Evolutionary conservation across 345 rosid genomes (phyloP), one percentile per base, ranked within the genome.

Genomic region (Cardamine resedifolia): DNA sequence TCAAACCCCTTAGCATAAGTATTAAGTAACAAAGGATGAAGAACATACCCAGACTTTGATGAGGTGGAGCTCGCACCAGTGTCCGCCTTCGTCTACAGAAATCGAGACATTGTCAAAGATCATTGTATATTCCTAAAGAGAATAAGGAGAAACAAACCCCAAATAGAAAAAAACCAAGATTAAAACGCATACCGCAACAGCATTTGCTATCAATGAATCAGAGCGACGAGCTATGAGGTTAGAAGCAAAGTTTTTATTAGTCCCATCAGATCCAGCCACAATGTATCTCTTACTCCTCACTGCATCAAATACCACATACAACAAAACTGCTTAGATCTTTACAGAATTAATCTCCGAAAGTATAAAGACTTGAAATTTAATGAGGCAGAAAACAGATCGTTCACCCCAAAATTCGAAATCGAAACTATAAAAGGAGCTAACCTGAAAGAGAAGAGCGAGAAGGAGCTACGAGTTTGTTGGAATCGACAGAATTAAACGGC

Each of bases 191-290:
- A 89, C 97, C 24, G 93, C 89, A 71, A 91, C 90, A 68, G 96
- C 93, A 78, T 84, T 86, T 70, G 91, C 27, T 66, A 85, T 81
- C 83, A 82, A 77, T 2, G 72, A 72, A 19, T 84, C 74, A 49
- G 79, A 65, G 66, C 80, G 79, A 66, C 71, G 83, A 81, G 39
- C 71, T 10, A 45, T 74, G 12, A 77, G 36, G 44, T 65, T 74
- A 49, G 84, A 83, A 76, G 56, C 80, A 12, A 77, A 45, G 47
- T 69, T 80, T 51, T 56, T 10, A 18, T 71, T 15, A 15, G 65
- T 80, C 51, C 71, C 86, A 30, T 84, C 88, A 81, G 91, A 90
- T 88, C 90, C 77, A 52, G 85, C 87, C 15, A 81, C 83, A 39
- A 73, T 44, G 51, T 78, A 59, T 23, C 87, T 72, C 6, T 78